Conservation (phyloP, 1,284 basidiomycete genomes). For the Cryptococcus deneoformans region DNA sequence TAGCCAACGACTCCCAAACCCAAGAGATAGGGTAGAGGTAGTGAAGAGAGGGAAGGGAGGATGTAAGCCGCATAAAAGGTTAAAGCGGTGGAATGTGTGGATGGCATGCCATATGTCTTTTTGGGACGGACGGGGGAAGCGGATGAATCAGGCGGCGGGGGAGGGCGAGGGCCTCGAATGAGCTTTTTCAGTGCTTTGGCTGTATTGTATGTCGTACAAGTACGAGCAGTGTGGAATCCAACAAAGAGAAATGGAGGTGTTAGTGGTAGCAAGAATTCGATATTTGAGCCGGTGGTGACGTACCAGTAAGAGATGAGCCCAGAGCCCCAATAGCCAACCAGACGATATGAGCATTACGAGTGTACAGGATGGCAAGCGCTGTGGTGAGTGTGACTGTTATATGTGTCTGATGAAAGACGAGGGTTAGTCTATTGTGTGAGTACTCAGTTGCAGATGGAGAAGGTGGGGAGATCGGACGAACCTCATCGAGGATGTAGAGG, state of each 20-base stretch:
- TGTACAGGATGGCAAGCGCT: constrained; percentile 60
- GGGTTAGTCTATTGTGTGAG: too few relatives aligned
- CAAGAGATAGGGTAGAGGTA: background rate
- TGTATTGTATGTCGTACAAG: constrained; percentile 21
- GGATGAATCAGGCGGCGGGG: constrained; percentile 62
- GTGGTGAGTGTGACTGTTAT: constrained; percentile 61
- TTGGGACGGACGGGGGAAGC: constrained; percentile 26
- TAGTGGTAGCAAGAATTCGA: background rate
- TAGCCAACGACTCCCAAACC: constrained; percentile 5
- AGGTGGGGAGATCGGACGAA: constrained; percentile 6
- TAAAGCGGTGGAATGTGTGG: constrained; percentile 77
- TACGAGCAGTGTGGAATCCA: too few relatives aligned
- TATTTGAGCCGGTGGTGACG: constrained; percentile 4
- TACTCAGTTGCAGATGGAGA: too few relatives aligned
- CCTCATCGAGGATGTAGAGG: constrained; percentile 42
- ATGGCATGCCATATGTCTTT: constrained; percentile 69
- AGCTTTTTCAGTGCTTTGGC: constrained; percentile 67
- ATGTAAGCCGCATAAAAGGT: constrained; percentile 69
- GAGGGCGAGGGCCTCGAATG: constrained; percentile 51
- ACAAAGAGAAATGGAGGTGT: background rate
- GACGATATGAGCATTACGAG: constrained; percentile 63
- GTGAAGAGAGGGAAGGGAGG: constrained; percentile 54
- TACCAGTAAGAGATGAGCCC: constrained; percentile 55
- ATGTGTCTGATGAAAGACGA: constrained; percentile 39
- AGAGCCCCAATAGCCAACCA: constrained; percentile 68